Conservation (phyloP, 305 asterid species). For the Fraxinus latifolia region DNA sequence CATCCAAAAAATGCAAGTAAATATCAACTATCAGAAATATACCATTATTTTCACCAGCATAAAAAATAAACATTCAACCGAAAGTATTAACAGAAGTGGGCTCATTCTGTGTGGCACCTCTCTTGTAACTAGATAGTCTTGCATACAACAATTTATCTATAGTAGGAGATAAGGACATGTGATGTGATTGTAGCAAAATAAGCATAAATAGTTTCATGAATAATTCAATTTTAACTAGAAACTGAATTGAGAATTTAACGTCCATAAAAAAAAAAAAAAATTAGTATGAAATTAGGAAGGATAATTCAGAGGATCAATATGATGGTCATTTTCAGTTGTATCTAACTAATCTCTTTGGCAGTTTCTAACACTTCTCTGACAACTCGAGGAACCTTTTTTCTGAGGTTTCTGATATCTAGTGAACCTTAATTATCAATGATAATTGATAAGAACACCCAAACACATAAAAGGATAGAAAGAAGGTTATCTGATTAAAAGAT, state of each 20-base stretch:
- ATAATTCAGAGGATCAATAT: neutral
- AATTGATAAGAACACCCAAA: neutral
- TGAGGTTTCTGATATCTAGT: neutral
- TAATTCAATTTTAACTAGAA: neutral
- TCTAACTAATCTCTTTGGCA: neutral
- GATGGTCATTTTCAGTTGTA: neutral
- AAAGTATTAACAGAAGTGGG: slow-evolving; percentile 21
- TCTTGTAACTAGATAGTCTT: neutral
- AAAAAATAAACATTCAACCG: neutral
- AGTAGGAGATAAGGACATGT: neutral
- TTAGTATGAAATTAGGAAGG: neutral
- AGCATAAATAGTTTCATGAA: neutral
- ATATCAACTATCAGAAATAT: neutral
- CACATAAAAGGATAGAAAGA: neutral
- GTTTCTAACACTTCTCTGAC: neutral
- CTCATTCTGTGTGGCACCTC: neutral
- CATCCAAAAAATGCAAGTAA: slow-evolving; percentile 1
- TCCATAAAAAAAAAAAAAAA: neutral
- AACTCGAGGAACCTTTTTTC: neutral
- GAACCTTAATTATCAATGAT: neutral
- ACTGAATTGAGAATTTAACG: neutral
- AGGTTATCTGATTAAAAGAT: neutral
- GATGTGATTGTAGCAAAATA: neutral
- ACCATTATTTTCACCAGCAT: slow-evolving; percentile 2
- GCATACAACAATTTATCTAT: neutral